Conservation (phyloP, 164 flowering plant species). For the Protea cynaroides region DNA sequence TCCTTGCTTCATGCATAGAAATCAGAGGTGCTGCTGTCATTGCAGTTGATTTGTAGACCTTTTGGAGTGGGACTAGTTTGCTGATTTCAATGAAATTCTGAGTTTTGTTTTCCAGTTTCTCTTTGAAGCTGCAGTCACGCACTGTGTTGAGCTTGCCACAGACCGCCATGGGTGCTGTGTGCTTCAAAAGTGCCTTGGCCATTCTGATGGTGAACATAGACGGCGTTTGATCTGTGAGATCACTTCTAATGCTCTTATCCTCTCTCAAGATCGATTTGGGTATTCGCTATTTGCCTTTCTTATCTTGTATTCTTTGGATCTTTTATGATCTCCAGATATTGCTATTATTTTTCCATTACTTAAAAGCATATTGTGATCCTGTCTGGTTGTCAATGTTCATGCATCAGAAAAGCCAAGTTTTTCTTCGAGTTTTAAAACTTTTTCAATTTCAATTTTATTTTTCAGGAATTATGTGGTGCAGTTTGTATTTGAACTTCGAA, state of each 20-base stretch:
- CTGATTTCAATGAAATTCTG: too few species aligned
- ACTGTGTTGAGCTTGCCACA: constrained; percentile 65
- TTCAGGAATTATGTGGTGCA: constrained; percentile 80
- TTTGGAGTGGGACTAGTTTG: too few species aligned
- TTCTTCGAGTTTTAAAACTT: background rate
- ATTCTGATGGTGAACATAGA: constrained; percentile 41
- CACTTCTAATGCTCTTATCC: constrained; percentile 45
- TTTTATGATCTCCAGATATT: background rate
- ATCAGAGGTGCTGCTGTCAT: too few species aligned
- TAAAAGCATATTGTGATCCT: background rate
- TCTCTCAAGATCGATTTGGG: constrained; percentile 74
- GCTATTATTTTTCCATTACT: background rate
- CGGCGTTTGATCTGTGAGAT: constrained; percentile 33
- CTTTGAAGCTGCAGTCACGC: constrained; percentile 43
- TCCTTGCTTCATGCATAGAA: too few species aligned
- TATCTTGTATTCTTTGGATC: background rate
- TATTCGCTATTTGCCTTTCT: constrained; percentile 12
- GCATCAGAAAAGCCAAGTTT: background rate
- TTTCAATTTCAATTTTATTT: background rate
- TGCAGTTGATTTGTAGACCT: too few species aligned
- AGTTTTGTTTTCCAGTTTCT: constrained; percentile 48
- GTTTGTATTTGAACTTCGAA: constrained; percentile 39
- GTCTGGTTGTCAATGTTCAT: background rate
- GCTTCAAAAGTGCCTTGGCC: constrained; percentile 54
- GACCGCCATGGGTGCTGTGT: constrained; percentile 80